Base-by-base conservation (phyloP, 257 asterid genomes). In the Rubia yunnanensis region DNA sequence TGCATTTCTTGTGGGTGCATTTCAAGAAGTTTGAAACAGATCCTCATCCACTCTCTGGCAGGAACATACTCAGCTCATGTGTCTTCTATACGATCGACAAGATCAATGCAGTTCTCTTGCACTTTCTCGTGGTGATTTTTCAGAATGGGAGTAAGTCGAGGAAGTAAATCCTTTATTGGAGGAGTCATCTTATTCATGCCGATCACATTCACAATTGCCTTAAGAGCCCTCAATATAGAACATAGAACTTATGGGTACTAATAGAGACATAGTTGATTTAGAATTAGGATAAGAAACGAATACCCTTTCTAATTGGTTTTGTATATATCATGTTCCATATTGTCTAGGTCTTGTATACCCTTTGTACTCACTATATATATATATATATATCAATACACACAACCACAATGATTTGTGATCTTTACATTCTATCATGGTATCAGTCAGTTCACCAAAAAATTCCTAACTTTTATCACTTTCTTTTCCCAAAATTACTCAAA, bases 181-280 rank as follows among this genome's bases (percentile, higher is more conserved):
- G 94, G 97, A 23, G 95, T 89, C 97, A 89, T 89, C 61, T 89
- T 89, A 55, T 94, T 87, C 95, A 89, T 87, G 70, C 96, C 96
- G 49, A 87, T 89, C 56, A 89, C 95, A 69, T 89, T 89, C 72
- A 89, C 96, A 58, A 89, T 89, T 5, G 96, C 92, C 80, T 89
- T 83, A 31, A 89, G 90, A 17, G 94, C 95, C 9, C 95, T 95
- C 78, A 89, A 73, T 38, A 87, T 87, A 3, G 96, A 87, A 48
- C 96, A 95, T 78, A 89, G 71, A 71, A 89, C 96, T 77, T 87
- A 95, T 0, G 96, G 96, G 60, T 87, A 89, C 60, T 89, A n/a
- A n/a, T n/a, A n/a, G n/a, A n/a, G n/a, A n/a, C n/a, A n/a, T n/a
- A n/a, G n/a, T n/a, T n/a, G n/a, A n/a, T n/a, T n/a, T n/a, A n/a